Evolutionary conservation across 352 stramenopile genomes (phyloP).

Genomic region (Aphanomyces invadans): DNA sequence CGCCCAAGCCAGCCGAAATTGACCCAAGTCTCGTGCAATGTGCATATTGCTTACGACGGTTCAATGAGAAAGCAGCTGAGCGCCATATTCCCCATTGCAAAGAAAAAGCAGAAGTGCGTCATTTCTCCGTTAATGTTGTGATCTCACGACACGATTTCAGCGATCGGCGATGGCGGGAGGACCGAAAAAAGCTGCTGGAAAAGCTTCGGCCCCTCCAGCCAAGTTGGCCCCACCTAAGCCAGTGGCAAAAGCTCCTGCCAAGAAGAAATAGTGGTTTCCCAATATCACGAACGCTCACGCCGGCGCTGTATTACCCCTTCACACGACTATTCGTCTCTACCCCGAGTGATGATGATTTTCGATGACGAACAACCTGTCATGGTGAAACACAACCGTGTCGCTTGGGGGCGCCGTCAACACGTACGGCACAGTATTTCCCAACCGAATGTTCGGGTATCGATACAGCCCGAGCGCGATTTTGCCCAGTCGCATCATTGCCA

Average conservation of each 20-base stretch:
- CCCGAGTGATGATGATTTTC: constrained; percentile 25
- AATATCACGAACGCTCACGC: too few species aligned
- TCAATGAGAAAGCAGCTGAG: constrained; percentile 88
- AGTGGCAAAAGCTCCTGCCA: background rate
- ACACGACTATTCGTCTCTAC: background rate
- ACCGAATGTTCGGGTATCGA: constrained; percentile 28
- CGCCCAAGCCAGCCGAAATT: constrained; percentile 47
- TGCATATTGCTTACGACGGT: constrained; percentile 84
- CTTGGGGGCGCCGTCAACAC: constrained; percentile 46
- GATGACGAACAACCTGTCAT: constrained; percentile 53
- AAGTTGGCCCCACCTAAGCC: constrained; percentile 28
- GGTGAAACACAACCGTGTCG: constrained; percentile 35
- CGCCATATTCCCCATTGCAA: constrained; percentile 89
- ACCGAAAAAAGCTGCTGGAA: constrained; percentile 22
- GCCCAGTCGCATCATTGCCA: constrained; percentile 33
- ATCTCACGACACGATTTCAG: background rate
- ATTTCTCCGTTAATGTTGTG: background rate
- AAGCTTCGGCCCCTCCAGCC: background rate
- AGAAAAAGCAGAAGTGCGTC: constrained; percentile 45
- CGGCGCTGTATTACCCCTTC: too few species aligned
- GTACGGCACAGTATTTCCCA: constrained; percentile 45
- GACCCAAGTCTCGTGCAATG: constrained; percentile 86
- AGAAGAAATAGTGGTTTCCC: constrained; percentile 48
- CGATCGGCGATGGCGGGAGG: background rate
- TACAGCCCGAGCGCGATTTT: constrained; percentile 46